Evolutionary conservation across 495 filamentous ascomycete species (phyloP).

Genomic region (Sphaerosporella brunnea): DNA sequence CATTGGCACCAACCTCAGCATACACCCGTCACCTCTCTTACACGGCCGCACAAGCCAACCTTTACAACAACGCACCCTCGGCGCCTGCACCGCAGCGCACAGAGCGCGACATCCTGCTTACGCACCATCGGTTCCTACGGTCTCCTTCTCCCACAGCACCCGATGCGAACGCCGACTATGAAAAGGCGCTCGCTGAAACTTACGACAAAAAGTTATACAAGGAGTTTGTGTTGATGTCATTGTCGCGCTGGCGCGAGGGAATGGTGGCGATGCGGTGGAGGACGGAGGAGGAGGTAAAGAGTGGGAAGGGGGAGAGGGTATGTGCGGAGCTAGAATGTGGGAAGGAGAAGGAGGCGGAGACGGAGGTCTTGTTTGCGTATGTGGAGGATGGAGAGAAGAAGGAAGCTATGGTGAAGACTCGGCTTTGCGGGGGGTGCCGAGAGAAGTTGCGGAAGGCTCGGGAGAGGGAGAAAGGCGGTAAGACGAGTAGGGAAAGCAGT

Average conservation of each 20-base stretch:
- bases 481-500: conserved; percentile 7
- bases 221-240: conserved; percentile 25
- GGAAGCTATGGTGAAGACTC: conserved; percentile 24
- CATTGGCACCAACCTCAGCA: conserved; percentile 18
- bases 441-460: conserved; percentile 17
- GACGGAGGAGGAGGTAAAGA: conserved; percentile 24
- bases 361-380: conserved; percentile 17
- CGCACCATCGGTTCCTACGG: conserved; percentile 25
- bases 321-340: conserved; percentile 20
- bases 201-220: conserved; percentile 26
- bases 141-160: conserved; percentile 2
- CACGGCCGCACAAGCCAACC: conserved; percentile 16
- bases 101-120: conserved; percentile 25
- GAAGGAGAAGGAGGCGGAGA: neutral
- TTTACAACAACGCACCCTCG: conserved; percentile 17
- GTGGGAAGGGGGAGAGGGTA: conserved; percentile 21
- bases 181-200: conserved; percentile 15
- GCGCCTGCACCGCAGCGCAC: conserved; percentile 11
- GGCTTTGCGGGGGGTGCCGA: conserved; percentile 19
- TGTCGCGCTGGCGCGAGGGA: conserved; percentile 18
- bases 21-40: conserved; percentile 24
- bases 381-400: conserved; percentile 19
- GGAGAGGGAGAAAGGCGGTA: conserved; percentile 3
- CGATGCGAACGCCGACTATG: conserved; percentile 10
- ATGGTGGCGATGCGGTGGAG: conserved; percentile 27